Conservation (phyloP, 2,329 filamentous ascomycete genomes). For the Claviceps capensis region DNA sequence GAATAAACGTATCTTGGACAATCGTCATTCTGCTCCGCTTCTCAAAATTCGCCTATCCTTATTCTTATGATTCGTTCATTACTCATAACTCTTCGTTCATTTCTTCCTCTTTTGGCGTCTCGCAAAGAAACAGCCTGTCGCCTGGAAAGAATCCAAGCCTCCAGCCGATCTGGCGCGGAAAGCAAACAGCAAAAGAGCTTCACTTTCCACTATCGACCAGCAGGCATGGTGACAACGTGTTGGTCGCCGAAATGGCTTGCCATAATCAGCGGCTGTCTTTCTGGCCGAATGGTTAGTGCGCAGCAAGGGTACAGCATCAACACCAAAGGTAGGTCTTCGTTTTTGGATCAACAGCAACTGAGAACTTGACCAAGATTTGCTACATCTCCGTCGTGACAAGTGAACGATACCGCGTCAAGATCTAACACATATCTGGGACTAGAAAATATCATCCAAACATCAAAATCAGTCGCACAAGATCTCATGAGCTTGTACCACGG, state of each 20-base stretch:
- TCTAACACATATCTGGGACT: background rate
- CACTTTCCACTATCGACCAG: background rate
- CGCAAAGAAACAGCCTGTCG: background rate
- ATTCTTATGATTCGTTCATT: background rate
- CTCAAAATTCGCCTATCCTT: too few relatives aligned
- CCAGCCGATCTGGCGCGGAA: background rate
- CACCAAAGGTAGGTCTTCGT: conserved; percentile 14
- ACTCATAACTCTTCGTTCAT: background rate
- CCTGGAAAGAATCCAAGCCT: background rate
- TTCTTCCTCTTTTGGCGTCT: background rate
- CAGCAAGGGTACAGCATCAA: conserved; percentile 16
- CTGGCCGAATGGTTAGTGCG: conserved; percentile 7
- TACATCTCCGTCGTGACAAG: background rate
- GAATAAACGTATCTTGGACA: background rate
- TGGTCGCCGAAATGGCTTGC: conserved; percentile 1
- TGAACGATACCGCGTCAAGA: too few relatives aligned
- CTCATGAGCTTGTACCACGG: conserved; percentile 24
- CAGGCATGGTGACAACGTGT: background rate
- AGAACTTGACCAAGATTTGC: background rate
- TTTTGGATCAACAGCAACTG: background rate
- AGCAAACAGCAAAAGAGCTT: background rate
- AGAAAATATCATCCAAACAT: conserved; percentile 18
- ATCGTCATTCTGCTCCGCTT: too few relatives aligned
- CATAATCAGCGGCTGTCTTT: conserved; percentile 1
- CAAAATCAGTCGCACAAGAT: conserved; percentile 20